Conservation (phyloP, 2,329 filamentous ascomycete species). For the Alternaria brassicicola region DNA sequence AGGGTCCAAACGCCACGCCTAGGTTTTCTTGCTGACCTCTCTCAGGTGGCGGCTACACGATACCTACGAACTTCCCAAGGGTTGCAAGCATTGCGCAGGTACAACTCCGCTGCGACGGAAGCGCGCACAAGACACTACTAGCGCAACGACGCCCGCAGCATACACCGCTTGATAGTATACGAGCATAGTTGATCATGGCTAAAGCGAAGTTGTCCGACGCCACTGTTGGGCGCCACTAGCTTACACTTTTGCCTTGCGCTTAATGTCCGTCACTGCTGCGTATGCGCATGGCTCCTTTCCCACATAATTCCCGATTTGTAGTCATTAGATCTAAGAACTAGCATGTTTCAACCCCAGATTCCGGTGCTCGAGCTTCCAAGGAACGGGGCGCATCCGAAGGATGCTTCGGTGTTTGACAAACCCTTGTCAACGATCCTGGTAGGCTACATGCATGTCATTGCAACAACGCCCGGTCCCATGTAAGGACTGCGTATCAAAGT, state of each 20-base stretch:
- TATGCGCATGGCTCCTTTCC: background rate
- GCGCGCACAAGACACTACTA: background rate
- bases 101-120: background rate
- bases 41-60: background rate
- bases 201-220: background rate
- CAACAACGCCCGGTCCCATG: constrained; percentile 1
- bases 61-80: background rate
- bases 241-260: background rate
- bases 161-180: background rate
- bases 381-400: constrained; percentile 13
- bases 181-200: background rate
- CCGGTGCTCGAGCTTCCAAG: constrained; percentile 9
- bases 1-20: background rate
- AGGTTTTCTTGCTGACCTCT: background rate
- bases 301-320: background rate
- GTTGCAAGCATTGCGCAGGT: constrained; percentile 3
- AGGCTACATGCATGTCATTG: constrained; percentile 10
- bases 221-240: constrained; percentile 2
- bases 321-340: background rate
- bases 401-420: constrained; percentile 13
- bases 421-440: constrained; percentile 20
- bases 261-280: background rate
- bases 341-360: constrained; percentile 8
- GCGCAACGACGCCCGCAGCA: background rate
- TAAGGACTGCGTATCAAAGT: background rate